Percentiles rank a stretch among this genome's conserved stretches.
Conservation (phyloP, 257 asterid species). For the Salvia rosmarinus region DNA sequence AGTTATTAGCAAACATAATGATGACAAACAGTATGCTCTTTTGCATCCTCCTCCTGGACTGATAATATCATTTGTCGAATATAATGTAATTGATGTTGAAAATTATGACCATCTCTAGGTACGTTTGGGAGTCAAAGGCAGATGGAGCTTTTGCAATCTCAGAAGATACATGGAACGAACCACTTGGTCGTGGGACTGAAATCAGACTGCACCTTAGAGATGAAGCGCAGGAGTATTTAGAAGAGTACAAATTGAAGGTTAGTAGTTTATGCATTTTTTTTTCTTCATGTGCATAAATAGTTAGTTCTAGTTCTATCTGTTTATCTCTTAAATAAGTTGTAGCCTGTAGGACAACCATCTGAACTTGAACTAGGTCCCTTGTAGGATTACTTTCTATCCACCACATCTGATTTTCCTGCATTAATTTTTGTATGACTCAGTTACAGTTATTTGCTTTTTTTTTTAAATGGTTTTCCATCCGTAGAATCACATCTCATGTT, state of each 20-base stretch:
- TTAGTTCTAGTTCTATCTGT: not conserved
- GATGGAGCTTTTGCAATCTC: conserved; percentile 96
- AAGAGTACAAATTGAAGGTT: conserved; percentile 83
- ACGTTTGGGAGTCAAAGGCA: conserved; percentile 96
- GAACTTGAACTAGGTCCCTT: not conserved
- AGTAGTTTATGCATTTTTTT: conserved; percentile 6
- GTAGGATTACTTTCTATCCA: not conserved
- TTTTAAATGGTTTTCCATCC: not conserved
- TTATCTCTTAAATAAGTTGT: not conserved
- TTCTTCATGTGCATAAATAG: not conserved
- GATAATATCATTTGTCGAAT: not conserved
- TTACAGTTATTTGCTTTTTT: not conserved
- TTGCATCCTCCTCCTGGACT: not conserved
- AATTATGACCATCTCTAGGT: conserved; percentile 46
- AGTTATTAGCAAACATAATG: conserved; percentile 91
- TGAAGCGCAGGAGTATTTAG: conserved; percentile 90
- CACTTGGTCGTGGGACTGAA: conserved; percentile 97
- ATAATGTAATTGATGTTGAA: conserved; percentile 1
- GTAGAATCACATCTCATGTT: not conserved
- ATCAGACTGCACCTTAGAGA: conserved; percentile 87
- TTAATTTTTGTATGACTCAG: not conserved
- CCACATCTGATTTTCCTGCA: not conserved
- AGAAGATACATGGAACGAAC: conserved; percentile 88
- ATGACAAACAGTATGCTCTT: conserved; percentile 81
- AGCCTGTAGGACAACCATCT: conserved; percentile 6